A percentile compares a stretch with the other conserved stretches of the same genome.
These are phyloP conservation scores for Metschnikowia koreensis DNA, from an alignment of 805 yeast species.

Conservation along the genomic window DNA sequence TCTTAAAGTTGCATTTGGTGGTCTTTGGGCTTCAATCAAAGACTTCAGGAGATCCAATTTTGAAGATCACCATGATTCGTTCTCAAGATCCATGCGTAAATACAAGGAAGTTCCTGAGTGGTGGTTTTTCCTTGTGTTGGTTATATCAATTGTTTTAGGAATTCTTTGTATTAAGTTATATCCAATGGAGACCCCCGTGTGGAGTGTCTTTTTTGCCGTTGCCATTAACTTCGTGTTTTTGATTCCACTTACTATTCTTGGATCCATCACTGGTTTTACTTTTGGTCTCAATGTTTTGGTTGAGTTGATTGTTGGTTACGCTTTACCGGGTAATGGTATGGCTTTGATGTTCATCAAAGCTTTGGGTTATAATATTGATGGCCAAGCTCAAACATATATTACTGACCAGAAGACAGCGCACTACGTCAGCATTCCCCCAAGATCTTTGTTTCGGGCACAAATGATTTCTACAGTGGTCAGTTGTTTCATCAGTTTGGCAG, in stretches of 20 bases:
- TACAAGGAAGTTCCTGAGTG: constrained; percentile 43
- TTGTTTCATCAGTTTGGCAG: constrained; percentile 38
- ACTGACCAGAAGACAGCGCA: constrained; percentile 46
- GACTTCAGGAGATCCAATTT: constrained; percentile 24
- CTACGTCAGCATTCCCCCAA: constrained; percentile 43
- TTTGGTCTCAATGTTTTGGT: constrained; percentile 44
- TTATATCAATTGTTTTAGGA: constrained; percentile 33
- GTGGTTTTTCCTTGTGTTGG: constrained; percentile 37
- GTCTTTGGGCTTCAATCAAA: constrained; percentile 15
- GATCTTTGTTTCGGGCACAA: constrained; percentile 43
- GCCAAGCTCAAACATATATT: constrained; percentile 47
- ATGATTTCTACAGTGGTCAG: constrained; percentile 41
- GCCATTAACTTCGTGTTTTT: constrained; percentile 38
- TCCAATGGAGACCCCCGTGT: constrained; percentile 44
- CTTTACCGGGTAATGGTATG: constrained; percentile 47
- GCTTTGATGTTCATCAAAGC: constrained; percentile 49
- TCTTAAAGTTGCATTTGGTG: constrained; percentile 15
- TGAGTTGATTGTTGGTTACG: constrained; percentile 42
- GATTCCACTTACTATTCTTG: constrained; percentile 40
- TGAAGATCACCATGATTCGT: constrained; percentile 34
- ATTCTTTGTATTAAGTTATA: constrained; percentile 38
- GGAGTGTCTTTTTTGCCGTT: constrained; percentile 39
- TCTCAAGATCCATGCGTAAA: constrained; percentile 33
- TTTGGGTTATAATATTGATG: constrained; percentile 46
- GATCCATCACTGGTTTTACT: constrained; percentile 33